Conservation (phyloP, 306 rosid species). For the Lathyrus tuberosus region DNA sequence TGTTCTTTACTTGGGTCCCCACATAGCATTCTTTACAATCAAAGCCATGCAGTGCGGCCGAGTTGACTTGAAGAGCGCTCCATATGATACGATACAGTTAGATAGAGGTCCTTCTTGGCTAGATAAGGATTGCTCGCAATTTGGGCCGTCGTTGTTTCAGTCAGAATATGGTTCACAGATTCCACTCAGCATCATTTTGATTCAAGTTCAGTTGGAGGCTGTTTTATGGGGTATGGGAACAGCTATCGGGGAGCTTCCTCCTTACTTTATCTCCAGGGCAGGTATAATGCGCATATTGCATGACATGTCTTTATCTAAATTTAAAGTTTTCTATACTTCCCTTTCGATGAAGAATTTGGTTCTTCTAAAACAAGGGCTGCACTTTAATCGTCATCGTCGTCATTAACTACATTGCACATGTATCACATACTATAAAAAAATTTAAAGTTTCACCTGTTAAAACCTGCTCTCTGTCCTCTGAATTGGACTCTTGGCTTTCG, state of each 20-base stretch:
- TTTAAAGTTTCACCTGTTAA: no score
- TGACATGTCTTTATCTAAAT: slow-evolving; percentile 15
- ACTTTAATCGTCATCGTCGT: no score
- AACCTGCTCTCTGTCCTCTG: no score
- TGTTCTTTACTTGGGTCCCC: slow-evolving; percentile 97
- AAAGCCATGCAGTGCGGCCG: slow-evolving; percentile 97
- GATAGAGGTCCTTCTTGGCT: slow-evolving; percentile 94
- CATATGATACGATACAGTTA: slow-evolving; percentile 90
- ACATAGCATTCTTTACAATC: slow-evolving; percentile 86
- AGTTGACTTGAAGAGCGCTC: slow-evolving; percentile 91
- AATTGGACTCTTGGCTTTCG: neutral
- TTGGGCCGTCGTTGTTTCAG: slow-evolving; percentile 79
- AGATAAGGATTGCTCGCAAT: slow-evolving; percentile 81
- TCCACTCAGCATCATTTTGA: slow-evolving; percentile 84
- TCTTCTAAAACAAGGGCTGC: no score
- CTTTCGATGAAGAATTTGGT: no score
- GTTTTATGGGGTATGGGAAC: slow-evolving; percentile 96
- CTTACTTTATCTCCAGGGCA: slow-evolving; percentile 98
- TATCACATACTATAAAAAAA: no score
- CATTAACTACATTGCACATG: no score
- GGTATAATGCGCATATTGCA: slow-evolving; percentile 51
- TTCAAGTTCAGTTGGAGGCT: slow-evolving; percentile 92
- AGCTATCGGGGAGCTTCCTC: slow-evolving; percentile 99
- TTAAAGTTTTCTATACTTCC: neutral
- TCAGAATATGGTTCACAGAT: slow-evolving; percentile 65